These are phyloP conservation scores for Agrocybe praecox DNA, from an alignment of 768 basidiomycete genomes.

Conservation along the genomic window DNA sequence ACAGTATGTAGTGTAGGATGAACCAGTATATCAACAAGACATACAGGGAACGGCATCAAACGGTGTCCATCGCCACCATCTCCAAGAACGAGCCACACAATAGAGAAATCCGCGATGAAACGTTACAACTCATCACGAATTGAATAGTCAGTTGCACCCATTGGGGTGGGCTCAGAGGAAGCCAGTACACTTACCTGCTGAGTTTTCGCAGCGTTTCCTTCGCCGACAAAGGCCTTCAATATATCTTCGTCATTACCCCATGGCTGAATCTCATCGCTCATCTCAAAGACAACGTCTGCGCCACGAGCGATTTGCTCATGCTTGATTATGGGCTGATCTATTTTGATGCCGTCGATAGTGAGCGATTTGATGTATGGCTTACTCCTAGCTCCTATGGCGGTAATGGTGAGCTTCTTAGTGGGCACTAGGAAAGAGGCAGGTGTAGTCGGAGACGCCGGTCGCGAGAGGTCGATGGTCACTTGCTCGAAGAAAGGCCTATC, in stretches of 20 bases:
- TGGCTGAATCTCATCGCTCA: constrained; percentile 46
- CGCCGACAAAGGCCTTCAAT: constrained; percentile 16
- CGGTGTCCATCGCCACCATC: too few species aligned
- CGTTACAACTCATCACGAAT: constrained; percentile 18
- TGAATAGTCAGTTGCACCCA: constrained; percentile 8
- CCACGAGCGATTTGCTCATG: constrained; percentile 67
- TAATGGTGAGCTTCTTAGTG: constrained; percentile 47
- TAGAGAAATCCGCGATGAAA: neutral
- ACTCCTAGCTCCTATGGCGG: constrained; percentile 55
- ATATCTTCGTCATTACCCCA: constrained; percentile 35
- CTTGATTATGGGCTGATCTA: constrained; percentile 49
- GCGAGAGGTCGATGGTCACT: constrained; percentile 51
- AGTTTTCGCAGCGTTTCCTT: neutral
- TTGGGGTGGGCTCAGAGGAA: constrained; percentile 4
- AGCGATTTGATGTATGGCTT: constrained; percentile 65
- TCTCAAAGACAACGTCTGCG: constrained; percentile 62
- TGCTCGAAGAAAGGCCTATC: constrained; percentile 51
- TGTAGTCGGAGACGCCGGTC: neutral
- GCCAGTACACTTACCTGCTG: constrained; percentile 11
- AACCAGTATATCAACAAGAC: too few species aligned
- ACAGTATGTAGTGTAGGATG: too few species aligned
- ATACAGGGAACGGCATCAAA: too few species aligned
- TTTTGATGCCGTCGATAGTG: constrained; percentile 50
- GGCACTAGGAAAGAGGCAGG: constrained; percentile 7
- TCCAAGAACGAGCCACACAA: too few species aligned